Percentiles rank a stretch among this genome's conserved stretches.
Conservation (phyloP, 1,284 basidiomycete genomes). For the Hemileia vastatrix region DNA sequence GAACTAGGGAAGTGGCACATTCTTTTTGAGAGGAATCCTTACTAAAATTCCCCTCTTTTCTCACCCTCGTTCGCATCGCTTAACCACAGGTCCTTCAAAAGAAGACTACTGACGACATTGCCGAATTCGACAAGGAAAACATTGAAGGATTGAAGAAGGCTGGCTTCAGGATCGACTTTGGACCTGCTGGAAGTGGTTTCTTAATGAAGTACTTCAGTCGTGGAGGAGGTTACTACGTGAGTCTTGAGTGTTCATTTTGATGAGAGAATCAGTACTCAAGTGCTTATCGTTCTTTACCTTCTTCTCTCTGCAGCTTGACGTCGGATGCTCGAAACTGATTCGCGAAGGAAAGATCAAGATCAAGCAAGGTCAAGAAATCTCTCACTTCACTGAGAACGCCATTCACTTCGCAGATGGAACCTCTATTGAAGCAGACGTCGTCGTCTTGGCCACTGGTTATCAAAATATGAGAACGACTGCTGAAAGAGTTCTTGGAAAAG, state of each 20-base stretch:
- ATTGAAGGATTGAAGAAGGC: conserved; percentile 53
- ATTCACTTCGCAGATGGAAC: conserved; percentile 24
- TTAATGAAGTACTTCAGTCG: conserved; percentile 44
- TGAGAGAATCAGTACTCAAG: not conserved
- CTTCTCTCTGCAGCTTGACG: conserved; percentile 45
- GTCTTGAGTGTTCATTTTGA: conserved; percentile 35
- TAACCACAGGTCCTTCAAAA: conserved; percentile 2
- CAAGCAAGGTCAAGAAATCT: conserved; percentile 43
- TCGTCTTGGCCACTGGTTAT: conserved; percentile 31
- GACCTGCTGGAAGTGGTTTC: conserved; percentile 54
- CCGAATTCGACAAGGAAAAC: conserved; percentile 47
- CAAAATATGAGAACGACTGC: conserved; percentile 32
- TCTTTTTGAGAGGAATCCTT: conserved; percentile 38
- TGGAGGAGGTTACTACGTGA: conserved; percentile 50
- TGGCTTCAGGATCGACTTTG: conserved; percentile 56
- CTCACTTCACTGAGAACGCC: conserved; percentile 18
- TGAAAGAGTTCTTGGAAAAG: conserved; percentile 49
- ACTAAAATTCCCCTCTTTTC: conserved; percentile 9
- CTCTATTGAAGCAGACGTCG: conserved; percentile 23
- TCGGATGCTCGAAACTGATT: conserved; percentile 58
- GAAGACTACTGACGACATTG: not conserved
- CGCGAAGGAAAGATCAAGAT: conserved; percentile 58
- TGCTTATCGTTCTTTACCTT: conserved; percentile 25
- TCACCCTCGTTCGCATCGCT: not conserved
- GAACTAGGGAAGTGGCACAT: conserved; percentile 49